phyloP scores from a whole-genome alignment of 495 filamentous ascomycete genomes.

The Xylaria castorea region DNA sequence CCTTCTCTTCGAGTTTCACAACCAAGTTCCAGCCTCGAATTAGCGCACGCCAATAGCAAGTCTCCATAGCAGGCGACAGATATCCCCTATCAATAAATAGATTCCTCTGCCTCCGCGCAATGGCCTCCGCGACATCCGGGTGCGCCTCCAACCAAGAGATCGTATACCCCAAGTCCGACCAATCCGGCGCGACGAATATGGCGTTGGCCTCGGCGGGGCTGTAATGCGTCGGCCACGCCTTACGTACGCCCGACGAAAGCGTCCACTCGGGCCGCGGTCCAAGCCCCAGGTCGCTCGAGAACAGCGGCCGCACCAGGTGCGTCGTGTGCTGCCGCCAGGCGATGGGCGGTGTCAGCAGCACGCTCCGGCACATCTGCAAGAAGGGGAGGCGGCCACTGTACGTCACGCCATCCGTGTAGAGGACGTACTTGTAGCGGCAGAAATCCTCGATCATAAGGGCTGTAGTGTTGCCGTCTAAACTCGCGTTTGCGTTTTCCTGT shows the following conservation, averaged over 20 bases:
- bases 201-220: slow-evolving; percentile 38
- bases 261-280: not conserved
- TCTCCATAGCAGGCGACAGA: slow-evolving; percentile 41
- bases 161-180: slow-evolving; percentile 40
- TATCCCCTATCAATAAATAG: slow-evolving; percentile 35
- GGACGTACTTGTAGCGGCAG: slow-evolving; percentile 44
- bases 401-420: slow-evolving; percentile 57
- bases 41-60: slow-evolving; percentile 46
- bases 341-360: slow-evolving; percentile 42
- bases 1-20: slow-evolving; percentile 18
- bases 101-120: slow-evolving; percentile 40
- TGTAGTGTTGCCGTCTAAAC: slow-evolving; percentile 20
- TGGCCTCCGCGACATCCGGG: slow-evolving; percentile 36
- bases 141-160: slow-evolving; percentile 37
- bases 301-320: slow-evolving; percentile 42
- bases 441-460: slow-evolving; percentile 42
- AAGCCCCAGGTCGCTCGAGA: slow-evolving; percentile 27
- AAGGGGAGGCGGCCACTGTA: slow-evolving; percentile 54
- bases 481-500: not conserved
- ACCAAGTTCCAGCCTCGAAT: slow-evolving; percentile 40
- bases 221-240: slow-evolving; percentile 28
- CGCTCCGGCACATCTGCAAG: slow-evolving; percentile 43
- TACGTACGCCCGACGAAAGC: not conserved
- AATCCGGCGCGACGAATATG: slow-evolving; percentile 42
- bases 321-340: slow-evolving; percentile 46